Base-by-base conservation (phyloP, 805 yeast species). In the Groenewaldozyma salmanticensis region DNA sequence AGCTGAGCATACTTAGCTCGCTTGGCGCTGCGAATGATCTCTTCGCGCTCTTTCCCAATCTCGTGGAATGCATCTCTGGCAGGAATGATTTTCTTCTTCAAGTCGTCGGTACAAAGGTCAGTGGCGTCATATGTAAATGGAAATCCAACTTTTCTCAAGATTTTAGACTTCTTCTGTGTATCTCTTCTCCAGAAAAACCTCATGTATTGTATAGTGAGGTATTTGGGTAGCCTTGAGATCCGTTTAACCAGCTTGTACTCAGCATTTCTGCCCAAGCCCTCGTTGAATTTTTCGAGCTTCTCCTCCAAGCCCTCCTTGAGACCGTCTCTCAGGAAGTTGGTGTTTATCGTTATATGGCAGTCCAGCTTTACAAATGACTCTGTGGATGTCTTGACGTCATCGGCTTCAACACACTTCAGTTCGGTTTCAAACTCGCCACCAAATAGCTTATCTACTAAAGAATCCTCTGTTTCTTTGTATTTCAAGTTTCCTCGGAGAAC, bases 181-280 rank as follows among this genome's bases (percentile, higher is more conserved):
- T 90, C 94, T 57, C 90, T 75, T 59, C 90, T 84, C 98, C 98
- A 92, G 62, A 78, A 92, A 59, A 92, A 92, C 57, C 99, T 75
- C 47, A 92, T 92, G 63, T 83, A 92, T 59, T 92, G 94, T 33
- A 92, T 86, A 6, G 90, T 83, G 52, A 92, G 69, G 58, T 80
- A 81, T 55, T 83, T 80, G 44, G 99, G 99, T 50, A 92, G 67
- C 57, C 82, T 77, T 1, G 81, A 73, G 43, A 92, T 81, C 40
- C 73, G 62, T 45, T 59, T 60, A 9, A 53, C 59, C 35, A 85
- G 71, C 49, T 77, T 77, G 59, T 79, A 87, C 18, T 71, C 66
- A n/a, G 94, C 78, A 57, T 87, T 74, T 35, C 78, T 64, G 39
- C 77, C 80, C 45, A 88, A 73, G 4, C 68, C 59, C n/a, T 75